Base-by-base conservation (phyloP, 768 basidiomycete species). In the Agrocybe chaxingu region DNA sequence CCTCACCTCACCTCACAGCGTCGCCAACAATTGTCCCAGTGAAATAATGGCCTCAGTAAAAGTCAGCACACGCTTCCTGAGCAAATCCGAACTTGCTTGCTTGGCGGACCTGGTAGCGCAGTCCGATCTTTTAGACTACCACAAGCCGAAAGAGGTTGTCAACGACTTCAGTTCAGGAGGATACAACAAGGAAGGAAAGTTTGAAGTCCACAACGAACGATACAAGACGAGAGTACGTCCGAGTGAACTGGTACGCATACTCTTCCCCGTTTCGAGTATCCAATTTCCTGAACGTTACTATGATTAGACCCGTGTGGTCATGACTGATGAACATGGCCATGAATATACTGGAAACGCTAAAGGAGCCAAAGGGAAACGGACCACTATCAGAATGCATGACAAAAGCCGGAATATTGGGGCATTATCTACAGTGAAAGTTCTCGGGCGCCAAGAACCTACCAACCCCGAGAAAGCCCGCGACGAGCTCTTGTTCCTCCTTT, bases 201-300 rank as follows among this genome's bases (percentile, higher is more conserved):
- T 71, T 12, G 49, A 59, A 8, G 41, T 79, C 2, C 52, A 56
- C 10, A 77, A 77, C 54, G 52, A 69, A 3, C 66, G 74, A 2
- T 79, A 67, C 61, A 77, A 73, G 45, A 75, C 65, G 1, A 60
- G 73, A 34, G 62, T 77, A 2, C 65, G 74, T 13, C 40, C 51
- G 40, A 67, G 70, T 45, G 39, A 44, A 0, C 68, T 74, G 66
- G 78, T 75, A 56, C 10, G 61, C 54, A 39, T 42, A 40, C 32
- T 42, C 16, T 10, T 3, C 24, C 12, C 36, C 30, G 10, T 31
- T 35, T 19, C 36, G 13, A 11, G 2, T 12, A 13, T 38, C 2
- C 11, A 18, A 4, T n/a, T 40, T 40, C 31, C 37, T 12, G 3
- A 32, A 29, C 38, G 9, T 10, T 33, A 42, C 34, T 13, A 29